Conservation (phyloP, 2,329 filamentous ascomycete genomes). For the Teratosphaeria destructans region DNA sequence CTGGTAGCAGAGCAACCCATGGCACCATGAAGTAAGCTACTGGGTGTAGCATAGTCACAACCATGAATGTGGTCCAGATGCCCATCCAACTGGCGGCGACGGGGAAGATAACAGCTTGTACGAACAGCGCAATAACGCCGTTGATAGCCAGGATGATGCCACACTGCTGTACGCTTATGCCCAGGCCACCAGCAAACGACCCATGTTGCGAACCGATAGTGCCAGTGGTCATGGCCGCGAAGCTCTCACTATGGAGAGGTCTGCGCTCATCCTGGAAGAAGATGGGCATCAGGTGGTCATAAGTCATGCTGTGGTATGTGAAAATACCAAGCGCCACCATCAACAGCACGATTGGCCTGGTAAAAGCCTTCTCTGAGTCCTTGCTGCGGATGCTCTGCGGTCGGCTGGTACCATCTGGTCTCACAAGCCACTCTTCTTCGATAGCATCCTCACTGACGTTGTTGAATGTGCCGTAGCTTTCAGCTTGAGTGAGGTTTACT, state of each 20-base stretch:
- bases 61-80: slow-evolving; percentile 55
- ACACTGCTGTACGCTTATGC: slow-evolving; percentile 54
- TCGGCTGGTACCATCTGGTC: slow-evolving; percentile 34
- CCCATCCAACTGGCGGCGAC: slow-evolving; percentile 53
- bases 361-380: slow-evolving; percentile 41
- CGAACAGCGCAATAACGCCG: slow-evolving; percentile 59
- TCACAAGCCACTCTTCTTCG: slow-evolving; percentile 42
- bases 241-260: slow-evolving; percentile 25
- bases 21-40: slow-evolving; percentile 59
- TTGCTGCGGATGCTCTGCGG: slow-evolving; percentile 21
- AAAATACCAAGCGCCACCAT: slow-evolving; percentile 79
- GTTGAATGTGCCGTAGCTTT: slow-evolving; percentile 41
- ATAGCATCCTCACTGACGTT: slow-evolving; percentile 42
- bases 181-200: slow-evolving; percentile 50
- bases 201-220: slow-evolving; percentile 11
- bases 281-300: slow-evolving; percentile 83
- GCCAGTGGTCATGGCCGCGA: slow-evolving; percentile 19
- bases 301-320: slow-evolving; percentile 92
- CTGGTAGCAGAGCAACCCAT: slow-evolving; percentile 52
- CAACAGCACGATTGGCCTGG: slow-evolving; percentile 59
- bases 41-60: slow-evolving; percentile 57
- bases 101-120: slow-evolving; percentile 63
- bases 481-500: slow-evolving; percentile 57
- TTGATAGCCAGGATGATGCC: slow-evolving; percentile 60
- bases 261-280: slow-evolving; percentile 72